These are phyloP conservation scores for Talaromyces albobiverticillius DNA, from an alignment of 2,329 filamentous ascomycete genomes.

Conservation along the genomic window DNA sequence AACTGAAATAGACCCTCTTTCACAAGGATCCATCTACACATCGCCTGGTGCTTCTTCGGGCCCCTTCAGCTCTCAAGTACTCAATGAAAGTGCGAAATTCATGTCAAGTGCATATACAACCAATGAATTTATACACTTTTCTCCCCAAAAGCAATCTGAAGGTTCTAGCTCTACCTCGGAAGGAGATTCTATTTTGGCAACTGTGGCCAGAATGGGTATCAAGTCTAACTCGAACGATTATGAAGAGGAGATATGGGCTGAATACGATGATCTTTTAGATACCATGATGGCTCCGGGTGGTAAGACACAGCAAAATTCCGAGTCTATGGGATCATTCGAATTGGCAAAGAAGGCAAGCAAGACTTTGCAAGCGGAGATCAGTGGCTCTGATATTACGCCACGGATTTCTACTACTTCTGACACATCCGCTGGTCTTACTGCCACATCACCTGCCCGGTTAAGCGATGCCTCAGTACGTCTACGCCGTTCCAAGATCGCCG, in stretches of 20 bases:
- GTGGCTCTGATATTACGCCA: conserved; percentile 14
- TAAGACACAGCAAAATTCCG: conserved; percentile 15
- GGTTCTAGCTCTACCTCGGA: conserved; percentile 63
- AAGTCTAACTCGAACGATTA: conserved; percentile 59
- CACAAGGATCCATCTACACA: conserved; percentile 24
- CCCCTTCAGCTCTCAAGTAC: conserved; percentile 32
- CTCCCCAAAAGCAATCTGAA: conserved; percentile 69
- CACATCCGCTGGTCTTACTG: conserved; percentile 18
- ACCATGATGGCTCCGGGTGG: conserved; percentile 56
- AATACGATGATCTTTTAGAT: conserved; percentile 85
- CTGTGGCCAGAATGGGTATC: conserved; percentile 66
- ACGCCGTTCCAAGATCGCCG: conserved; percentile 51
- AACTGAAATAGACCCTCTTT: conserved; percentile 21
- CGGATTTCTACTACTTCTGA: conserved; percentile 16
- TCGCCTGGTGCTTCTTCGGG: conserved; percentile 29
- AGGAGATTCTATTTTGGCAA: conserved; percentile 57
- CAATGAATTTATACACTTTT: conserved; percentile 71
- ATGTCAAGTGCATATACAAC: conserved; percentile 37
- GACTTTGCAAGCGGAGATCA: conserved; percentile 36
- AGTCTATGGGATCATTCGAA: conserved; percentile 30
- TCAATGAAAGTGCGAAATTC: conserved; percentile 29
- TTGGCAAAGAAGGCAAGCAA: conserved; percentile 38
- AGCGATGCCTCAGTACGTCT: conserved; percentile 38
- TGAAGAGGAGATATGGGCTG: conserved; percentile 91
- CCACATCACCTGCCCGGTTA: conserved; percentile 24